phyloP scores from a whole-genome alignment of 331 rosid species.

The Arachis monticola region DNA sequence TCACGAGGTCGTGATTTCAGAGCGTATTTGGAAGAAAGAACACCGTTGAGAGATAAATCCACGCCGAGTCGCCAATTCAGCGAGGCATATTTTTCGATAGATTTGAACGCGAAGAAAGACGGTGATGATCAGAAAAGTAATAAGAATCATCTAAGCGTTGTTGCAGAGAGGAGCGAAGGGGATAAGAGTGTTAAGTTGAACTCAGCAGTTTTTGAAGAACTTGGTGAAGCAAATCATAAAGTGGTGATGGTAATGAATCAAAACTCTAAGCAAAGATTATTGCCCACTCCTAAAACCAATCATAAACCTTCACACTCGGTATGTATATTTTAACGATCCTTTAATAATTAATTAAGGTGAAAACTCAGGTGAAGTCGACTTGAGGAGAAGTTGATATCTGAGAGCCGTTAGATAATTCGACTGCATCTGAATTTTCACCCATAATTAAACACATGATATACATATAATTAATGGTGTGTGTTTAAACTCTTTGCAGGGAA shows the following conservation, averaged over 20 bases:
- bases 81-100: slow-evolving; percentile 66
- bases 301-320: slow-evolving; percentile 41
- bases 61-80: slow-evolving; percentile 54
- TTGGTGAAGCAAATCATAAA: slow-evolving; percentile 38
- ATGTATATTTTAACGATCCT: neutral
- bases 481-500: slow-evolving; percentile 44
- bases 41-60: slow-evolving; percentile 41
- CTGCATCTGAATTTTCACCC: too few species aligned
- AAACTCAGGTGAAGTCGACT: too few species aligned
- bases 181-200: slow-evolving; percentile 36
- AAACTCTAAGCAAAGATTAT: slow-evolving; percentile 32
- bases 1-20: neutral
- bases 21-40: slow-evolving; percentile 33
- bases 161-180: slow-evolving; percentile 13
- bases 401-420: too few species aligned
- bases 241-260: slow-evolving; percentile 17
- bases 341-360: too few species aligned
- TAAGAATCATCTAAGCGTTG: neutral
- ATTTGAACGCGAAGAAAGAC: slow-evolving; percentile 43
- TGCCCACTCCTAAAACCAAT: neutral
- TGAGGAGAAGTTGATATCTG: too few species aligned
- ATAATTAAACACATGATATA: too few species aligned
- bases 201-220: slow-evolving; percentile 38
- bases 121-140: neutral
- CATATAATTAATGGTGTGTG: slow-evolving; percentile 7